phyloP scores from a whole-genome alignment of 2,329 filamentous ascomycete species.

The Nemania sp. region DNA sequence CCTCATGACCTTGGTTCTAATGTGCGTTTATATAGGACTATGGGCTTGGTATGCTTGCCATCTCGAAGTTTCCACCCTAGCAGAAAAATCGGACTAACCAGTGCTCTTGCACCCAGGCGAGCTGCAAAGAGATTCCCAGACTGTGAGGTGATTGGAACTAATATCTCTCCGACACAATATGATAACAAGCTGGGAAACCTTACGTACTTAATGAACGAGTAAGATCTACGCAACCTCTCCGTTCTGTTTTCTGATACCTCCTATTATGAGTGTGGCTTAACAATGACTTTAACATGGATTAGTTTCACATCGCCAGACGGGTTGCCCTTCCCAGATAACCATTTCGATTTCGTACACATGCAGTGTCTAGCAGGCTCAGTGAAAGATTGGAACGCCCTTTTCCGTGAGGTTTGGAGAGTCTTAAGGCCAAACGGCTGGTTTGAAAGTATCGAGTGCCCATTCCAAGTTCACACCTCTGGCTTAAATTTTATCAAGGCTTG shows the following conservation, averaged over 20 bases:
- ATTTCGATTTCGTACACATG: constrained; percentile 44
- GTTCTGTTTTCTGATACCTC: too few species aligned
- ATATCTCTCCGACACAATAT: constrained; percentile 43
- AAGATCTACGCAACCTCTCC: background rate
- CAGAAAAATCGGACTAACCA: too few species aligned
- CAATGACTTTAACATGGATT: background rate
- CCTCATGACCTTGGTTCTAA: background rate
- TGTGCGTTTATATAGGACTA: background rate
- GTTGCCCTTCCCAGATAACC: constrained; percentile 34
- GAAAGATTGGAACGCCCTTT: constrained; percentile 40
- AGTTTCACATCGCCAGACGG: constrained; percentile 14
- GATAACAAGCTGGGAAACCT: background rate
- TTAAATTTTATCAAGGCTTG: background rate
- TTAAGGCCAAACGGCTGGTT: constrained; percentile 38
- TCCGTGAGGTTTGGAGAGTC: constrained; percentile 36
- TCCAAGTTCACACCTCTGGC: background rate
- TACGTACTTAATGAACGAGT: background rate
- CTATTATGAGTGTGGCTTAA: too few species aligned
- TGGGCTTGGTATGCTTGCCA: constrained; percentile 13
- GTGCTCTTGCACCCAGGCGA: constrained; percentile 28
- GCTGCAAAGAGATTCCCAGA: constrained; percentile 39
- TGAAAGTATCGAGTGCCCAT: constrained; percentile 34
- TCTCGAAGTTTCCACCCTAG: background rate
- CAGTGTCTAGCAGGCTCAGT: constrained; percentile 41
- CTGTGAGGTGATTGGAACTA: constrained; percentile 45